Percentiles rank a stretch among this genome's conserved stretches.
phyloP scores from a whole-genome alignment of 1,139 yeast species.

The Pichia sp. region DNA sequence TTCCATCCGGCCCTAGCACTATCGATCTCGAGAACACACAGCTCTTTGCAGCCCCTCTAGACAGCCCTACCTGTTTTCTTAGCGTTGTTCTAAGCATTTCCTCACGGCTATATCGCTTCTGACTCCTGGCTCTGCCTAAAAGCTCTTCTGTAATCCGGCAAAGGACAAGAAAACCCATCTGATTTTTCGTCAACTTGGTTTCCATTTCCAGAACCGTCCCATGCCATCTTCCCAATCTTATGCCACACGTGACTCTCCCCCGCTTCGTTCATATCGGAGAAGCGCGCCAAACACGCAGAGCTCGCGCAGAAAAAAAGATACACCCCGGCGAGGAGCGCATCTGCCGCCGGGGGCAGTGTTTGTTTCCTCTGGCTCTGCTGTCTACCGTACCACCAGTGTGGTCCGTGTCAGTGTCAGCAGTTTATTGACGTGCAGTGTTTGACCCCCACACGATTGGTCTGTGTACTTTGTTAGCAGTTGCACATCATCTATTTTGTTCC shows the following conservation, averaged over 20 bases:
- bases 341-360: background rate
- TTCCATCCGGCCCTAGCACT: constrained; percentile 11
- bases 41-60: background rate
- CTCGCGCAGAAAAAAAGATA: too few relatives aligned
- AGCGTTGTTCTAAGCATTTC: constrained; percentile 2
- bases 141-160: too few relatives aligned
- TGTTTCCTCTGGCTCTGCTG: background rate
- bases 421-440: background rate
- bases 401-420: background rate
- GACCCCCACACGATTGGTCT: background rate
- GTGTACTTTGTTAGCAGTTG: background rate
- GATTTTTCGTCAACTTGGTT: too few relatives aligned
- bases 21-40: constrained; percentile 7
- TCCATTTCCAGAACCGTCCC: too few relatives aligned
- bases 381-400: background rate
- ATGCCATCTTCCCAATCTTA: too few relatives aligned
- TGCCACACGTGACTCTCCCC: background rate
- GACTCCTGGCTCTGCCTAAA: too few relatives aligned
- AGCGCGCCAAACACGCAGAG: background rate
- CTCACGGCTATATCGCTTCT: too few relatives aligned
- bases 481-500: background rate
- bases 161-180: too few relatives aligned
- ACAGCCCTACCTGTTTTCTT: background rate
- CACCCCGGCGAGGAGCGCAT: background rate
- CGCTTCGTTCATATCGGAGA: constrained; percentile 7